Percentiles rank a stretch among this genome's conserved stretches.
Conservation (phyloP, 768 basidiomycete species). For the Boletales sp. region DNA sequence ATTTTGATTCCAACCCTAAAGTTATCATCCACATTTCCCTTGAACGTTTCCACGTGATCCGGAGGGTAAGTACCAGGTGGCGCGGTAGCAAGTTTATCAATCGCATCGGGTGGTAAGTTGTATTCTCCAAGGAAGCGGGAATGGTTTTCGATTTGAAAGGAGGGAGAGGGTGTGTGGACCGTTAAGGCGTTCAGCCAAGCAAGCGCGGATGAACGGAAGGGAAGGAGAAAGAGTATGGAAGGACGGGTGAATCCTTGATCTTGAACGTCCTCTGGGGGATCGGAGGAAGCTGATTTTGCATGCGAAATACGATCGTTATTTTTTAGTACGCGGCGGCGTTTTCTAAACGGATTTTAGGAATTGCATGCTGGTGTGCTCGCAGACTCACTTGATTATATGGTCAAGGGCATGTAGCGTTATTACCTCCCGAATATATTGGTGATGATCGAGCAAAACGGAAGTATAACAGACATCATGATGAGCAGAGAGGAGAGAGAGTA, state of each 20-base stretch:
- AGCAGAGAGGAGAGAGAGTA: conserved; percentile 61
- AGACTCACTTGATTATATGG: conserved; percentile 77
- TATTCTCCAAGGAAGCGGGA: conserved; percentile 82
- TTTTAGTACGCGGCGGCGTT: conserved; percentile 83
- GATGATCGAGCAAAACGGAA: conserved; percentile 60
- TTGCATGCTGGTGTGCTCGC: not conserved
- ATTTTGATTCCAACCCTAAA: conserved; percentile 92
- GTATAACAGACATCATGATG: conserved; percentile 78
- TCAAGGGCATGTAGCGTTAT: conserved; percentile 79
- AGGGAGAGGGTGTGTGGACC: conserved; percentile 64
- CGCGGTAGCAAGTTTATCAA: conserved; percentile 76
- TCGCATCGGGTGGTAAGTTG: conserved; percentile 68
- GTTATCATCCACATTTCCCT: conserved; percentile 95
- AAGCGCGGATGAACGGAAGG: conserved; percentile 86
- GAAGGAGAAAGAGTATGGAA: conserved; percentile 86
- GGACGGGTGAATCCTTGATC: conserved; percentile 99
- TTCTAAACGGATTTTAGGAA: conserved; percentile 46
- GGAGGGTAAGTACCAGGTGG: conserved; percentile 74
- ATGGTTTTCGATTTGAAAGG: conserved; percentile 86
- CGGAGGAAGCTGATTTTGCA: conserved; percentile 52
- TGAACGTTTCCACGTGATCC: conserved; percentile 92
- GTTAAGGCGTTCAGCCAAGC: conserved; percentile 81
- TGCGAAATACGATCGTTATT: conserved; percentile 91
- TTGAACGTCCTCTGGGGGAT: conserved; percentile 72
- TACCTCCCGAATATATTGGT: conserved; percentile 60